Evolutionary conservation across 2,329 filamentous ascomycete genomes (phyloP), one percentile per base, ranked within the genome.

Genomic region (Parafenestella ontariensis): DNA sequence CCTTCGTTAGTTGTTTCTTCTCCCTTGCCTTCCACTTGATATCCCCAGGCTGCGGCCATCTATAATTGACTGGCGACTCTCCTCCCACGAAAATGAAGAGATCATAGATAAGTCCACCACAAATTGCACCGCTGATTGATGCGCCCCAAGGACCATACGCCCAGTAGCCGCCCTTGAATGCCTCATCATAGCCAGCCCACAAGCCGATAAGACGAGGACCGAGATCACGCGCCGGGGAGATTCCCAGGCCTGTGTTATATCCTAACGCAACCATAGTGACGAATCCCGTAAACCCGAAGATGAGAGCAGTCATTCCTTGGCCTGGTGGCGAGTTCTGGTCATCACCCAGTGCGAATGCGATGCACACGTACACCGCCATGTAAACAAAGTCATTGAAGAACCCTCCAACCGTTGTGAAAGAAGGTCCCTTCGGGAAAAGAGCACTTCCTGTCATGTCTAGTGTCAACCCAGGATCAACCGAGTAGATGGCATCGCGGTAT

Each of bases 331-430:
- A 73, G 49, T 81, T 81, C 10, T 69, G 69, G 37, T 79, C 76
- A 45, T 80, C 79, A 15, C 78, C 85, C 37, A 91, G 76, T 0
- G 87, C 87, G 64, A 89, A 91, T 47, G 91, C 88, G 58, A 86
- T 80, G 65, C 90, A 89, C 79, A 89, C 87, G 20, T 90, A 77
- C 15, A 91, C 81, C 0, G 85, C 78, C 54, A 83, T 87, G 28
- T 87, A 85, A 45, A 91, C 76, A 56, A 90, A 88, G 62, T 91
- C 88, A 39, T 85, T 88, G 68, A 90, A 89, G 74, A 90, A 89
- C 71, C 88, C 86, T n/a, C 83, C 83, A 0, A 85, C 83, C 39
- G 82, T 83, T 1, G 85, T 86, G 79, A 91, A 80, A 70, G 89
- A 86, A 0, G 77, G 64, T 3, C 65, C 65, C 60, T 54, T 84